Evolutionary conservation across 2,329 filamentous ascomycete species (phyloP).

Genomic region (Aspergillus tubingensis): DNA sequence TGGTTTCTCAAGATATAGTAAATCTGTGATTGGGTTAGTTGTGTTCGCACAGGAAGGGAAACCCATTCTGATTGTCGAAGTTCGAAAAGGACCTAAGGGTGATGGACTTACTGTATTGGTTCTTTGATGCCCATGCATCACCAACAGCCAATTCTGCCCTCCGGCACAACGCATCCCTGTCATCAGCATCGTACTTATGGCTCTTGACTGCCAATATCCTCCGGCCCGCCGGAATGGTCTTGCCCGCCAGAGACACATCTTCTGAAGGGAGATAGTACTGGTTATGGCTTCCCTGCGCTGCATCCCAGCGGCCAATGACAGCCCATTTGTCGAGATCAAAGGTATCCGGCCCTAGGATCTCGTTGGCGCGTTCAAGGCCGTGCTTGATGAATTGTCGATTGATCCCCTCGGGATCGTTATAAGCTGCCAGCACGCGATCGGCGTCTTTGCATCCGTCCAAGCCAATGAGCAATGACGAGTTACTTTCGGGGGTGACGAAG

Average conservation of each 20-base stretch:
- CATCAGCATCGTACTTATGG: constrained; percentile 15
- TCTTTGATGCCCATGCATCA: not conserved
- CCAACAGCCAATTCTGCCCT: constrained; percentile 1
- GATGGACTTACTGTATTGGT: not conserved
- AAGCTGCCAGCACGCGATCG: constrained; percentile 72
- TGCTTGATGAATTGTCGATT: constrained; percentile 16
- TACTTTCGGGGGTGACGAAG: not conserved
- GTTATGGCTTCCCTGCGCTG: constrained; percentile 2
- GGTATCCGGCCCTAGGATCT: constrained; percentile 64
- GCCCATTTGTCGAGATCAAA: constrained; percentile 73
- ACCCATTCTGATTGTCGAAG: too few species aligned
- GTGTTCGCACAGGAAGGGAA: too few species aligned
- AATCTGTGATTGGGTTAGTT: too few species aligned
- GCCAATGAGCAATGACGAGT: constrained; percentile 10
- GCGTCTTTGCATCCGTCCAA: constrained; percentile 54
- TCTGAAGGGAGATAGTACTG: constrained; percentile 15
- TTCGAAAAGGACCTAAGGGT: too few species aligned
- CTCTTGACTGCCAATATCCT: constrained; percentile 9
- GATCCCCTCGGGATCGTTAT: constrained; percentile 42
- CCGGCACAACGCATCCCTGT: constrained; percentile 1
- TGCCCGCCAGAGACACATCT: not conserved
- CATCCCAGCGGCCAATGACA: constrained; percentile 42
- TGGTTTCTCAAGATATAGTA: too few species aligned
- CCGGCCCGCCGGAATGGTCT: not conserved
- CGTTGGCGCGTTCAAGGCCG: constrained; percentile 58